These are phyloP conservation scores for Cystofilobasidium ferigula DNA, from an alignment of 768 basidiomycete species.

Conservation along the genomic window DNA sequence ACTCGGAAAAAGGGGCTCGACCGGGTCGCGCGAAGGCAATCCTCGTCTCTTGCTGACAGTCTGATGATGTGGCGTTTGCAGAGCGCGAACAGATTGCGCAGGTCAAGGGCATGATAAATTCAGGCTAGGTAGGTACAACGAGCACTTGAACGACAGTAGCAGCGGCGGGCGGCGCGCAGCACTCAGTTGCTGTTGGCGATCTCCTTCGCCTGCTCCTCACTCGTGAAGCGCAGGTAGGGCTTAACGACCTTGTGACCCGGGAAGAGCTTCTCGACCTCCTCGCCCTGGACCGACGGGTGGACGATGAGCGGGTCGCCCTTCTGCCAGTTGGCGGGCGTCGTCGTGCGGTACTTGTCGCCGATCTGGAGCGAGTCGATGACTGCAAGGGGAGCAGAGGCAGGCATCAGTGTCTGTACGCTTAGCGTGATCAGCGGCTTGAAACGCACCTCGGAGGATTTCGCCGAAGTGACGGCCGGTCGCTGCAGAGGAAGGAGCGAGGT, in stretches of 20 bases:
- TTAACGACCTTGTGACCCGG: slow-evolving; percentile 53
- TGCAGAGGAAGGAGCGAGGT: slow-evolving; percentile 42
- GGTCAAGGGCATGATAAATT: too few species aligned
- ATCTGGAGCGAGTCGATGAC: slow-evolving; percentile 88
- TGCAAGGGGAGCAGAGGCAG: slow-evolving; percentile 29
- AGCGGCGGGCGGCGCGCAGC: too few species aligned
- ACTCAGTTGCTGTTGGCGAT: background rate
- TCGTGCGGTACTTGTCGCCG: slow-evolving; percentile 44
- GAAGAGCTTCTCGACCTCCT: slow-evolving; percentile 60
- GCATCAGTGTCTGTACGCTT: background rate
- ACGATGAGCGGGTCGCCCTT: slow-evolving; percentile 90
- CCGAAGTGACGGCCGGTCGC: slow-evolving; percentile 86
- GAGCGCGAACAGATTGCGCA: too few species aligned
- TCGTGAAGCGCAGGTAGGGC: slow-evolving; percentile 66
- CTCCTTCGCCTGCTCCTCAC: slow-evolving; percentile 28
- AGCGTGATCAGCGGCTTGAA: background rate
- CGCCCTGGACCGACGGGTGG: slow-evolving; percentile 57
- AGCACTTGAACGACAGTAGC: too few species aligned
- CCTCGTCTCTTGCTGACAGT: too few species aligned
- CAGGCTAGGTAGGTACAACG: too few species aligned
- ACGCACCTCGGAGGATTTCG: slow-evolving; percentile 44
- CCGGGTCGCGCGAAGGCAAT: too few species aligned
- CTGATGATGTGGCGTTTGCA: too few species aligned
- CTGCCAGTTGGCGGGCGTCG: slow-evolving; percentile 83
- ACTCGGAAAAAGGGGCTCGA: too few species aligned